Conservation (phyloP, 768 basidiomycete species). For the Pleurotus eryngii region DNA sequence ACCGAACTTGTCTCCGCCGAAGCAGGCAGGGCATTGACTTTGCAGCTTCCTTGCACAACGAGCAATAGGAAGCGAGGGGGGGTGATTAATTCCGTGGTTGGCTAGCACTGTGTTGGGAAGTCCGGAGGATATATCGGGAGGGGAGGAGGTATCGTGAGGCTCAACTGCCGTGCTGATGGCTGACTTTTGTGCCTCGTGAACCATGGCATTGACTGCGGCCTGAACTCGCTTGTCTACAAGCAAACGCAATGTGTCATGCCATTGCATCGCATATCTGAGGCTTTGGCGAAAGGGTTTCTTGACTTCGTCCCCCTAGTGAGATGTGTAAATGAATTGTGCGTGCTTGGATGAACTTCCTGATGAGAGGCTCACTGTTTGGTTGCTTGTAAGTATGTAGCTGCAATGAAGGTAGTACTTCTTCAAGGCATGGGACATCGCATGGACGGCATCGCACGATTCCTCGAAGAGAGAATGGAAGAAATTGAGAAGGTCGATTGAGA, state of each 20-base stretch:
- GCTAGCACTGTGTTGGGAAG: background rate
- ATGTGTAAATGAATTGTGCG: too few relatives aligned
- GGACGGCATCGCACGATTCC: constrained; percentile 15
- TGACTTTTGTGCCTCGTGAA: too few relatives aligned
- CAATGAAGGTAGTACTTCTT: constrained; percentile 9
- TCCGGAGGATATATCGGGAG: background rate
- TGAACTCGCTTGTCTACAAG: constrained; percentile 15
- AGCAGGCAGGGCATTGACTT: constrained; percentile 6
- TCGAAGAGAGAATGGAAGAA: constrained; percentile 14
- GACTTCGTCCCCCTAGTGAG: constrained; percentile 16
- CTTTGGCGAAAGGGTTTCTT: constrained; percentile 28
- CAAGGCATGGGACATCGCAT: constrained; percentile 10
- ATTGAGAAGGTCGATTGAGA: constrained; percentile 12
- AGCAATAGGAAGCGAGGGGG: too few relatives aligned
- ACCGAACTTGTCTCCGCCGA: constrained; percentile 1
- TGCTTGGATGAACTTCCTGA: too few relatives aligned
- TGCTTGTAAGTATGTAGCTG: constrained; percentile 1
- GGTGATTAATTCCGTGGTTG: background rate
- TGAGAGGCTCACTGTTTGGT: background rate
- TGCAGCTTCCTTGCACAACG: background rate
- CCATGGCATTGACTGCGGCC: background rate
- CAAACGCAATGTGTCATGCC: constrained; percentile 21
- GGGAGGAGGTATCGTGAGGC: background rate
- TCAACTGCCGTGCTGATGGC: background rate
- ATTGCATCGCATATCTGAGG: constrained; percentile 22